A percentile compares a stretch with the other conserved stretches of the same genome.
These are phyloP conservation scores for Pyropia yezoensis DNA, from an alignment of 23 red algal species.

Conservation along the genomic window DNA sequence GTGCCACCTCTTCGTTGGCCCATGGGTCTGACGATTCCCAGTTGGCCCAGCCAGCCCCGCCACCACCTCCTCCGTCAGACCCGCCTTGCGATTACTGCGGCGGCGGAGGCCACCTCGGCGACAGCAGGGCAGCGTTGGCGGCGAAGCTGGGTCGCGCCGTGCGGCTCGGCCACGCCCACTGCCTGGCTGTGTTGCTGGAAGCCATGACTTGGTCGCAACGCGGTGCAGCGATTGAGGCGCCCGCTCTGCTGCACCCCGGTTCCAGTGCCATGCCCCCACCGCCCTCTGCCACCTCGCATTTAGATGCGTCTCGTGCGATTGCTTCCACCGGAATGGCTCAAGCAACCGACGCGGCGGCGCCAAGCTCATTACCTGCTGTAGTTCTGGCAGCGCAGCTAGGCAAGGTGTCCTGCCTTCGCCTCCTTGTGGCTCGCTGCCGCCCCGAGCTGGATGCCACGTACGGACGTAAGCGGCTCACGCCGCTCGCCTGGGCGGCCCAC, in stretches of 20 bases:
- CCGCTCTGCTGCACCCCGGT: constrained; percentile 44
- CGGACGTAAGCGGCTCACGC: constrained; percentile 64
- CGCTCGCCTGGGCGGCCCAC: constrained; percentile 79
- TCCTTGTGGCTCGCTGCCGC: constrained; percentile 44
- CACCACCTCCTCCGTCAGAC: no score
- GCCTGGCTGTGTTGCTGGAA: constrained; percentile 56
- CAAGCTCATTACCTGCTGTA: constrained; percentile 50
- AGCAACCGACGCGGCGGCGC: constrained; percentile 20
- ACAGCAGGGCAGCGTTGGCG: constrained; percentile 53
- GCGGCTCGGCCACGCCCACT: constrained; percentile 68
- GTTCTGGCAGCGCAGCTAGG: constrained; percentile 82
- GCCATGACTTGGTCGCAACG: constrained; percentile 80
- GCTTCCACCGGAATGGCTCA: constrained; percentile 1
- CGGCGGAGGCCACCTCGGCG: constrained; percentile 40
- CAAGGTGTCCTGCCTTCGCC: constrained; percentile 50
- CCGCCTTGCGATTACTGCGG: constrained; percentile 50
- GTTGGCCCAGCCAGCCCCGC: no score
- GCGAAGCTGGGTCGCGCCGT: constrained; percentile 70
- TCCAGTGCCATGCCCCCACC: constrained; percentile 6
- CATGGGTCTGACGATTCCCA: no score
- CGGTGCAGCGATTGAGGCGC: constrained; percentile 70
- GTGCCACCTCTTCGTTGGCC: no score
- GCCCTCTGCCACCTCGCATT: not conserved
- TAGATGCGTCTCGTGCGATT: not conserved
- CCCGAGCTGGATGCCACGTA: constrained; percentile 58